A percentile compares a stretch with the other conserved stretches of the same genome.
These are phyloP conservation scores for Salix viminalis DNA, from an alignment of 345 rosid genomes.

Conservation along the genomic window DNA sequence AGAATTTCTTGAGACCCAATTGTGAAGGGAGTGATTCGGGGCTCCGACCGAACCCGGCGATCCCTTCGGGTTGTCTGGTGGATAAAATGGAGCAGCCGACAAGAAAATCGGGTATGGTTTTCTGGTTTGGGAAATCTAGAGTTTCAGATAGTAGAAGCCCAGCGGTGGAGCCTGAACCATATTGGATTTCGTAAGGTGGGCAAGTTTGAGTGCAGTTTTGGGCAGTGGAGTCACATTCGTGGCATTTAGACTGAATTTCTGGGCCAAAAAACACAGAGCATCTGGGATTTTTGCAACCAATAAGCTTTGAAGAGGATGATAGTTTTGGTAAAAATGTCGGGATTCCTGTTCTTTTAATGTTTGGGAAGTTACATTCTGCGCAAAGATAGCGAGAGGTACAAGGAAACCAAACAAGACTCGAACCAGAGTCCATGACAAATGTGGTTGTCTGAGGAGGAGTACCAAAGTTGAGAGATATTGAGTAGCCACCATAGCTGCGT, in stretches of 20 bases:
- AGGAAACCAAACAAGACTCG: slow-evolving; percentile 87
- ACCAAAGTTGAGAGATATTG: slow-evolving; percentile 70
- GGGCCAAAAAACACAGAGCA: slow-evolving; percentile 56
- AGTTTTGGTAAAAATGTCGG: slow-evolving; percentile 43
- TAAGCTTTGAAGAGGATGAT: slow-evolving; percentile 50
- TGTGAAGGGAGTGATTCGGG: slow-evolving; percentile 67
- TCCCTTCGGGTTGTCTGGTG: slow-evolving; percentile 79
- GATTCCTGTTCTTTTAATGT: slow-evolving; percentile 37
- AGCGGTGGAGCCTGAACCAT: slow-evolving; percentile 68
- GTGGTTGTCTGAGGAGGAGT: slow-evolving; percentile 66
- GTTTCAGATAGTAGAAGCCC: slow-evolving; percentile 63
- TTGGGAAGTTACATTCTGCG: slow-evolving; percentile 46
- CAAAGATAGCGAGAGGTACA: slow-evolving; percentile 73
- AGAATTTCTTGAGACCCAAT: slow-evolving; percentile 59
- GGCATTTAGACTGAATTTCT: slow-evolving; percentile 38
- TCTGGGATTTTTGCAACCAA: slow-evolving; percentile 67
- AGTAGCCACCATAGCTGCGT: slow-evolving; percentile 76
- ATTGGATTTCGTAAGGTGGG: slow-evolving; percentile 67
- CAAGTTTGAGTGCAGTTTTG: slow-evolving; percentile 59
- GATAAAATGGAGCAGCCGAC: slow-evolving; percentile 79
- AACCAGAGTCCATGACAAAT: slow-evolving; percentile 77
- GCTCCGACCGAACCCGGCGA: slow-evolving; percentile 83
- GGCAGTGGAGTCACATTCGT: slow-evolving; percentile 34
- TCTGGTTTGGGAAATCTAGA: slow-evolving; percentile 39
- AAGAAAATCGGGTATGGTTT: slow-evolving; percentile 45